phyloP scores from a whole-genome alignment of 1,139 yeast genomes.

The Suhomyces panamericanus region DNA sequence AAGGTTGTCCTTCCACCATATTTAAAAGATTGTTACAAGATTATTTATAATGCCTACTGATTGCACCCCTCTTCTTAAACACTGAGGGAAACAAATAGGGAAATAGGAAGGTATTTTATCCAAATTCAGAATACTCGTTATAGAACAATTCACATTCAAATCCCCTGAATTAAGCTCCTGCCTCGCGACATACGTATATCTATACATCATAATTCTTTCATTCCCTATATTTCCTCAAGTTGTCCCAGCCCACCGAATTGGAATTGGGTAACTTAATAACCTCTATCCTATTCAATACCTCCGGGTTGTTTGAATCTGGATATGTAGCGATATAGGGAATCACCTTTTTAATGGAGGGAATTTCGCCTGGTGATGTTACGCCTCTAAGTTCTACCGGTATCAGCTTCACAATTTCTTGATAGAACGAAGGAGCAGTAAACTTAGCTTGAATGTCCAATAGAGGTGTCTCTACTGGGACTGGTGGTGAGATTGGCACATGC shows the following conservation, averaged over 20 bases:
- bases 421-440: conserved; percentile 37
- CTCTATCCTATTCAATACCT: conserved; percentile 39
- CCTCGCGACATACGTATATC: too few relatives aligned
- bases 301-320: conserved; percentile 37
- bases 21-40: too few relatives aligned
- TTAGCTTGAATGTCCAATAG: conserved; percentile 23
- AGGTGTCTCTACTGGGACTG: conserved; percentile 23
- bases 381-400: conserved; percentile 40
- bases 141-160: too few relatives aligned
- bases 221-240: conserved; percentile 36
- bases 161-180: too few relatives aligned
- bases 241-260: conserved; percentile 50
- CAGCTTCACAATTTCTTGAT: conserved; percentile 33
- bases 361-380: conserved; percentile 7
- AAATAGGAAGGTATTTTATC: too few relatives aligned
- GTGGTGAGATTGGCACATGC: conserved; percentile 21
- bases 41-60: too few relatives aligned
- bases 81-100: too few relatives aligned
- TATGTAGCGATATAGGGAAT: conserved; percentile 35
- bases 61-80: too few relatives aligned
- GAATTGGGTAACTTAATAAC: conserved; percentile 47
- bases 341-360: conserved; percentile 36
- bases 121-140: too few relatives aligned
- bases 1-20: too few relatives aligned
- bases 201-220: conserved; percentile 1